Evolutionary conservation across 371 early-diverging fungal species (phyloP).

Genomic region (Capniomyces stellatus): DNA sequence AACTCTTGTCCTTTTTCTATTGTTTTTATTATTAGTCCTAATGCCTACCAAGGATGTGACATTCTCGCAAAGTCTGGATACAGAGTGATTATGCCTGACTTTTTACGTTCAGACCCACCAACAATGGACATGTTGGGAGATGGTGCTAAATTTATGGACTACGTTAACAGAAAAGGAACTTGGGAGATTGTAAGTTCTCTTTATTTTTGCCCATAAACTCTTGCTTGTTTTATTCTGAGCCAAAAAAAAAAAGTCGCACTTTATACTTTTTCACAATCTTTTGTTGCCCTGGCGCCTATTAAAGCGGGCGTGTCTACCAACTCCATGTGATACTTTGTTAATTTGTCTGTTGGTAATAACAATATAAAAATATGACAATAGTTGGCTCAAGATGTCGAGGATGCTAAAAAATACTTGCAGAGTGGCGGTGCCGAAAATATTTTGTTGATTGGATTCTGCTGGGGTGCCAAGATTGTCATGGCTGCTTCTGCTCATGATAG

Average conservation of each 20-base stretch:
- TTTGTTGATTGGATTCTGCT: constrained; percentile 44
- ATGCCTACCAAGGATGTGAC: constrained; percentile 44
- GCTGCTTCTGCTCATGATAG: constrained; percentile 11
- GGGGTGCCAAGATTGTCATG: constrained; percentile 35
- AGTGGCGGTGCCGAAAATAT: constrained; percentile 22
- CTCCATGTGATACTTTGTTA: no score
- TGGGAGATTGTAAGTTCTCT: constrained; percentile 17
- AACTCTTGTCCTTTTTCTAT: not conserved
- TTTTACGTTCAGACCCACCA: constrained; percentile 34
- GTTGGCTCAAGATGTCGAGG: constrained; percentile 20
- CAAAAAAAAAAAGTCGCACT: no score
- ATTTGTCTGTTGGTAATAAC: no score
- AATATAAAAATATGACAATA: no score
- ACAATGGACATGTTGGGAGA: constrained; percentile 17
- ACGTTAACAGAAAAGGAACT: constrained; percentile 23
- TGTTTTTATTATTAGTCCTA: constrained; percentile 7
- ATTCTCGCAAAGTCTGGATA: constrained; percentile 35
- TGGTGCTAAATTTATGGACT: constrained; percentile 14
- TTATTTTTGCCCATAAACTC: no score
- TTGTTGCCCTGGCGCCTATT: no score
- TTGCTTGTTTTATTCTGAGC: no score
- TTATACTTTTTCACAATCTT: no score
- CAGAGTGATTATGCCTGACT: constrained; percentile 45
- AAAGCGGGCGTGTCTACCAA: no score
- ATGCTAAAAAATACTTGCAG: constrained; percentile 24